phyloP scores from a whole-genome alignment of 805 yeast species.

The Hanseniaspora singularis region DNA sequence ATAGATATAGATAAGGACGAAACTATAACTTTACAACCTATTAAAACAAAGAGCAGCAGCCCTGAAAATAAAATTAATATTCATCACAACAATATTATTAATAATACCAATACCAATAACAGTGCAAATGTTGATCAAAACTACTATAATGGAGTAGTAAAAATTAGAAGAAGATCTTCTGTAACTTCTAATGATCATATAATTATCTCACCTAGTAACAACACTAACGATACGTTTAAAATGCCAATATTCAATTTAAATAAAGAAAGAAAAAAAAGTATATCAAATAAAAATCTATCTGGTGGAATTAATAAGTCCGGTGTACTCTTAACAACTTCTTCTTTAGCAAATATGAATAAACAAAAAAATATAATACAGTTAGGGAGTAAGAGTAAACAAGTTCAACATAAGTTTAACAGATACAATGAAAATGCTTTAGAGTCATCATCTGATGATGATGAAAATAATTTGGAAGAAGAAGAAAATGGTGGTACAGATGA shows the following conservation, averaged over 20 bases:
- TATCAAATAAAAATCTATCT: background rate
- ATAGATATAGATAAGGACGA: too few species aligned
- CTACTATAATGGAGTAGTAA: constrained; percentile 19
- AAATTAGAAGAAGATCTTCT: constrained; percentile 22
- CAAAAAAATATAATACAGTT: too few species aligned
- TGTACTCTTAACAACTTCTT: constrained; percentile 16
- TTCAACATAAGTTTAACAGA: background rate
- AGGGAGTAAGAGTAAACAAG: too few species aligned
- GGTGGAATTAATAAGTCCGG: background rate
- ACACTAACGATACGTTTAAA: background rate
- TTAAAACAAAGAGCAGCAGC: background rate
- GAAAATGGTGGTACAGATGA: constrained; percentile 67
- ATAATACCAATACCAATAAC: background rate
- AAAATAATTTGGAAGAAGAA: background rate
- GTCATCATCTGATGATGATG: constrained; percentile 11
- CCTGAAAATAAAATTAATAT: background rate
- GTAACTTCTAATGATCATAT: constrained; percentile 17
- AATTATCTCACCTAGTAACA: constrained; percentile 6
- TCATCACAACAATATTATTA: background rate
- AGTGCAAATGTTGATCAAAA: constrained; percentile 13
- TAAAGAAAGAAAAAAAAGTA: constrained; percentile 9
- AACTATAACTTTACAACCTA: too few species aligned
- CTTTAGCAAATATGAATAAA: constrained; percentile 11
- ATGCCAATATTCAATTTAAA: constrained; percentile 5
- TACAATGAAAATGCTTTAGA: constrained; percentile 10